A percentile compares a stretch with the other conserved stretches of the same genome.
Evolutionary conservation across 2,329 filamentous ascomycete species (phyloP).

Genomic region (Alternaria solani): DNA sequence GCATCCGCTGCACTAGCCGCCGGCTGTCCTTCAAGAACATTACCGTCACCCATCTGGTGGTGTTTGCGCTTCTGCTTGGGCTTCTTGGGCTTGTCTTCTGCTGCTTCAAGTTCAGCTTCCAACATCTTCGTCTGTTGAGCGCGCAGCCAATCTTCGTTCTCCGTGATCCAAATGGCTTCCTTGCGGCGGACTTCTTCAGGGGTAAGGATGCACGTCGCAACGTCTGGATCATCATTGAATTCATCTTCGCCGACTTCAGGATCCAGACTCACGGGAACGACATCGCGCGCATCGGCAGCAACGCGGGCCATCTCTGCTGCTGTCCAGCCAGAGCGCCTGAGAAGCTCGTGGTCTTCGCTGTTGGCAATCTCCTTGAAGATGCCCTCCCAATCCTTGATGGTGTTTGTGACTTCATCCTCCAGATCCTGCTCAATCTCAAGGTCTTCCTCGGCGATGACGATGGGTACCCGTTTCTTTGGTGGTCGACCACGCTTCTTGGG

Average conservation of each 20-base stretch:
- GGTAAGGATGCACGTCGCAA: conserved; percentile 78
- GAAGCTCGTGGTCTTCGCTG: conserved; percentile 41
- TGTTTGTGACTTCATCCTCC: conserved; percentile 54
- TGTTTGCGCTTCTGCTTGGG: conserved; percentile 56
- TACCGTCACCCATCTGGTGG: conserved; percentile 51
- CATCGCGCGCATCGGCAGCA: conserved; percentile 34
- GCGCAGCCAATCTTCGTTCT: conserved; percentile 93
- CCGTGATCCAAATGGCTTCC: conserved; percentile 91
- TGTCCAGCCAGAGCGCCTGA: conserved; percentile 35
- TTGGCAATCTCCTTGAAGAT: conserved; percentile 41
- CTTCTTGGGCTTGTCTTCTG: conserved; percentile 59
- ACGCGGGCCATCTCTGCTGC: conserved; percentile 41
- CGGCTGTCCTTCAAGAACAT: conserved; percentile 54
- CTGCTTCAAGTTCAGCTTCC: conserved; percentile 70
- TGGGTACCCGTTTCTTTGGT: conserved; percentile 42
- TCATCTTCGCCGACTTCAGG: conserved; percentile 78
- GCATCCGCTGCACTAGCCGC: conserved; percentile 56
- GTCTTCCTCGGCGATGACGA: conserved; percentile 55
- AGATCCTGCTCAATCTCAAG: conserved; percentile 58
- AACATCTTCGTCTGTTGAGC: conserved; percentile 85
- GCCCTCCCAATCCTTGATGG: conserved; percentile 41
- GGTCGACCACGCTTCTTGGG: conserved; percentile 51
- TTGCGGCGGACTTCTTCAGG: conserved; percentile 81
- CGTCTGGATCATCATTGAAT: conserved; percentile 89
- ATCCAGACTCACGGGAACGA: conserved; percentile 25